Evolutionary conservation across 116 monocot species (phyloP).

Genomic region (Dioscorea cayenensis): DNA sequence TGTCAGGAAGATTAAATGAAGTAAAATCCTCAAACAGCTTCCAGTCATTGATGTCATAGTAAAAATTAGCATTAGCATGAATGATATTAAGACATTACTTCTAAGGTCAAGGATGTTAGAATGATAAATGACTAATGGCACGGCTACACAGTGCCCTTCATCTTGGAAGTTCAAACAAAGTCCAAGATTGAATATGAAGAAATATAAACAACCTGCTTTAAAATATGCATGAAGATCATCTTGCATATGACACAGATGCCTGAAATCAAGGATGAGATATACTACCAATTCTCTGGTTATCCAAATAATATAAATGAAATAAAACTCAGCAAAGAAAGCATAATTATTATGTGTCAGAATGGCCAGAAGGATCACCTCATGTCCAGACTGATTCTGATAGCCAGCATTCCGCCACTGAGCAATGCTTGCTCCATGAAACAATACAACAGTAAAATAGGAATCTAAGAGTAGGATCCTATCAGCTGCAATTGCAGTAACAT

Average conservation of each 20-base stretch:
- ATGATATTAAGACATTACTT: too few relatives aligned
- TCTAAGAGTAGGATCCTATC: constrained; percentile 88
- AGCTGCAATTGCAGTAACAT: constrained; percentile 81
- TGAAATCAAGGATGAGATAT: not conserved
- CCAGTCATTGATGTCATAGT: too few relatives aligned
- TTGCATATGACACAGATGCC: not conserved
- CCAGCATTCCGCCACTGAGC: constrained; percentile 94
- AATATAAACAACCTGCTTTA: not conserved
- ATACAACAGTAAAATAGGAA: constrained; percentile 85
- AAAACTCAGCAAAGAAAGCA: not conserved
- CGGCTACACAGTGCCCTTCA: too few relatives aligned
- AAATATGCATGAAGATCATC: not conserved
- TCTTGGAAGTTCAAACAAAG: too few relatives aligned
- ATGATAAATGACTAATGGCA: too few relatives aligned
- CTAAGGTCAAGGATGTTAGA: too few relatives aligned
- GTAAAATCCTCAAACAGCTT: too few relatives aligned
- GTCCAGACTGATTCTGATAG: constrained; percentile 78
- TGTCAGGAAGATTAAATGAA: too few relatives aligned
- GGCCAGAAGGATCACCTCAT: constrained; percentile 36
- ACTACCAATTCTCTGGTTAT: not conserved
- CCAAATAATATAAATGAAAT: not conserved
- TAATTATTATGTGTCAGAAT: not conserved
- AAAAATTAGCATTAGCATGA: too few relatives aligned
- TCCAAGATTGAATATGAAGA: not conserved
- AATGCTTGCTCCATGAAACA: constrained; percentile 87